Base-by-base conservation (phyloP, 169 alveolate species). In the Plasmodium cynomolgi region DNA sequence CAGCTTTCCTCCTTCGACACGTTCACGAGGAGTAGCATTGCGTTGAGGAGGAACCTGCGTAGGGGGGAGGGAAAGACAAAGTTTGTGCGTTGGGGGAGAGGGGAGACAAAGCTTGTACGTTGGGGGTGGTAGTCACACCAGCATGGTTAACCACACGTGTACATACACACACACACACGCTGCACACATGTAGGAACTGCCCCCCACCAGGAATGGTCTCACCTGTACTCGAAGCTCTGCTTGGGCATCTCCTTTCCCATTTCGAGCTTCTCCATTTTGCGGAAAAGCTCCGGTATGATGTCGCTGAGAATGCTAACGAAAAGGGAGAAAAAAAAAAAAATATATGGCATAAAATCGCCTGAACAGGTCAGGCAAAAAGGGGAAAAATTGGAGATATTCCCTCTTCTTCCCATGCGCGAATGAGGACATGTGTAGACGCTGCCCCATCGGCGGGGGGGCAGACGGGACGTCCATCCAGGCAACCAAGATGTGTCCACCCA, bases 1-100 rank as follows among this genome's bases (percentile, higher is more conserved):
- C 72, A 85, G 54, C 62, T 74, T 85, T 85, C 93, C 26, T 75
- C 81, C 39, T 54, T 85, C 7, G 93, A 85, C 54, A 85, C 41
- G 68, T 74, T 85, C 44, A 85, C 47, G 41, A 85, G 71, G 56
- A 85, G 68, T 33, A 15, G 11, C 72, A 85, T 37, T 8, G 68
- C 81, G n/a, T n/a, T 85, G 8, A 33, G 71, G 20, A 85, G 50
- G 47, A 85, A 85, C 74, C 93, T 85, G 79, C n/a, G 34, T 74
- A 31, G 56, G 31, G 26, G 29, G 8, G 17, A 44, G 54, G 34
- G 56, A n/a, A n/a, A n/a, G n/a, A n/a, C 6, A 8, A 7, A 34
- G 20, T 80, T 44, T n/a, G 73, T 68, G 58, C 4, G 74, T 62
- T 17, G 23, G 26, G 9, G 11, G 37, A n/a, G n/a, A n/a, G n/a